Evolutionary conservation across 2,329 filamentous ascomycete genomes (phyloP), one percentile per base, ranked within the genome.

Genomic region (Diaporthe amygdali): DNA sequence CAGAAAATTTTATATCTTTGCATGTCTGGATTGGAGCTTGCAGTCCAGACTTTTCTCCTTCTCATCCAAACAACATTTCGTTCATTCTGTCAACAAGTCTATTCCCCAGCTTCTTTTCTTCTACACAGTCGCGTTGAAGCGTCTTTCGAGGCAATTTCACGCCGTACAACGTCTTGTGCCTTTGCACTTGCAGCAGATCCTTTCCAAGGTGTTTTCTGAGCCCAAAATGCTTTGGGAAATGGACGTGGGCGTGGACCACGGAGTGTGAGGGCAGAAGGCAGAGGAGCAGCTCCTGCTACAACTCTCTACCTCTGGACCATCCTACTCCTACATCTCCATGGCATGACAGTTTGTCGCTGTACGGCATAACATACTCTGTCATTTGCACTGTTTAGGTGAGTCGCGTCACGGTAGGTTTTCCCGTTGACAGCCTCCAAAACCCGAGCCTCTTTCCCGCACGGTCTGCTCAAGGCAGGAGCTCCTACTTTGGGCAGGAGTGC

Each of bases 1-100:
- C 52, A 32, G 66, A 68, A 68, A 68, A 59, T 51, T 69, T 69
- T 69, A 69, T 64, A 69, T 69, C 39, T 69, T 69, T 66, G 59
- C 46, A 32, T 25, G 34, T 15, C 9, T 64, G n/a, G 41, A 25
- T 66, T 66, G 55, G 46, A 32, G 41, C 22, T 63, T 54, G 46
- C 22, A 32, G 10, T 30, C 27, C 47, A 20, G 7, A 12, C 12
- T 54, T 32, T 30, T 54, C 34, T 15, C 9, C 22, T 52, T 34
- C 20, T 49, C 32, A 30, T n/a, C n/a, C 32, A 52, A 69, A 46
- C 32, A 54, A 15, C 37, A 25, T 46, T 22, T 47, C 37, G n/a
- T n/a, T 37, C 17, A 9, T 22, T 8, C 22, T n/a, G 6, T 27
- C 39, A 15, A 49, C 14, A 27, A 14, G 9, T 17, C 6, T 14